A percentile compares a stretch with the other conserved stretches of the same genome.
These are phyloP conservation scores for Vigna hirtella DNA, from an alignment of 306 rosid species.

Conservation along the genomic window DNA sequence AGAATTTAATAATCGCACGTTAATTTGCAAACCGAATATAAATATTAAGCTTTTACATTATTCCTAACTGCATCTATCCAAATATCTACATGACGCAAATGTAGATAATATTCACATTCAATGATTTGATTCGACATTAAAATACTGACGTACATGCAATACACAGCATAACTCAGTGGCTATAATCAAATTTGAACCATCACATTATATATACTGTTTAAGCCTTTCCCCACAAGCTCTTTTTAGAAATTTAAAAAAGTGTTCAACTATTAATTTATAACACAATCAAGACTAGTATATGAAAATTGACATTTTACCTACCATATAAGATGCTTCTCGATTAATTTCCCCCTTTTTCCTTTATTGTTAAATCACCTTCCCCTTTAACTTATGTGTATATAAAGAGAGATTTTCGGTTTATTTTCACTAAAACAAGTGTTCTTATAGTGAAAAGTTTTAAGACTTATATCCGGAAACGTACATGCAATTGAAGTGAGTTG, in stretches of 20 bases:
- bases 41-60: background rate
- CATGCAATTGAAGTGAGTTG: no score
- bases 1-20: background rate
- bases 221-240: background rate
- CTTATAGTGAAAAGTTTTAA: no score
- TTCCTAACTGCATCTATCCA: background rate
- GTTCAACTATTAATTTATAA: background rate
- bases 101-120: background rate
- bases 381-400: no score
- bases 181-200: background rate
- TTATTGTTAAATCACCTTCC: background rate
- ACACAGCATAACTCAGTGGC: background rate
- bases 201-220: background rate
- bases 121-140: background rate
- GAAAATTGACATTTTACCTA: background rate
- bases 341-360: background rate
- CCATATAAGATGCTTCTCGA: background rate
- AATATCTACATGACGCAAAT: background rate
- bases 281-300: background rate
- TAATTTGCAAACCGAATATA: background rate
- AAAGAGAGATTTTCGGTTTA: no score
- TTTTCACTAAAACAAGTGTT: no score
- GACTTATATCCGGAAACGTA: no score
- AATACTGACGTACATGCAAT: background rate
- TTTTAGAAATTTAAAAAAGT: background rate